phyloP scores from a whole-genome alignment of 495 filamentous ascomycete genomes.

The Tuber magnatum region DNA sequence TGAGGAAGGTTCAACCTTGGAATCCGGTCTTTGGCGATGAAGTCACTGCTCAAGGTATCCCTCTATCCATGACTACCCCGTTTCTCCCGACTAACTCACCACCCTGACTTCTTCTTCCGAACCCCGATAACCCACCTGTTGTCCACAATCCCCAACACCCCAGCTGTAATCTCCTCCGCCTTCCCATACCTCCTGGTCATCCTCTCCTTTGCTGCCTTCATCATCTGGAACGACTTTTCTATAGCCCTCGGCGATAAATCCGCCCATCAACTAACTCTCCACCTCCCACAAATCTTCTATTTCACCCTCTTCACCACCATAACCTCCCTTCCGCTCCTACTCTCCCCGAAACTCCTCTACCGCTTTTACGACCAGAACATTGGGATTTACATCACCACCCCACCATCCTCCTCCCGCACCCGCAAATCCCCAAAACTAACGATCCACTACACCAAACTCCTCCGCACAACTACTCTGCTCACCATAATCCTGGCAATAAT shows the following conservation, averaged over 20 bases:
- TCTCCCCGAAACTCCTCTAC: slow-evolving; percentile 47
- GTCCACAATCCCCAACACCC: slow-evolving; percentile 51
- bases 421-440: slow-evolving; percentile 3
- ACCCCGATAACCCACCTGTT: slow-evolving; percentile 54
- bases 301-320: slow-evolving; percentile 82
- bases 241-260: slow-evolving; percentile 96
- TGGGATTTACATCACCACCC: slow-evolving; percentile 20
- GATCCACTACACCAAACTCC: slow-evolving; percentile 10
- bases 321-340: slow-evolving; percentile 75
- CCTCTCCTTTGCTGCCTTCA: slow-evolving; percentile 62
- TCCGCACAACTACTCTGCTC: slow-evolving; percentile 40
- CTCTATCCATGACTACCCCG: not conserved
- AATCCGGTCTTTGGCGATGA: slow-evolving; percentile 26
- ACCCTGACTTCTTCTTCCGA: slow-evolving; percentile 50
- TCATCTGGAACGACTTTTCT: slow-evolving; percentile 70
- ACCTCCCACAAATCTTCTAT: slow-evolving; percentile 89
- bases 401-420: slow-evolving; percentile 12
- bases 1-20: slow-evolving; percentile 30
- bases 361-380: slow-evolving; percentile 44
- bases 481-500: slow-evolving; percentile 53
- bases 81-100: slow-evolving; percentile 34
- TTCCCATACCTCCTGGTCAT: slow-evolving; percentile 65
- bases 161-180: slow-evolving; percentile 47
- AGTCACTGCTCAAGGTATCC: slow-evolving; percentile 22
- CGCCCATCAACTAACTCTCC: slow-evolving; percentile 81